Evolutionary conservation across 169 alveolate genomes (phyloP).

Genomic region (Eimeria sp.): DNA sequence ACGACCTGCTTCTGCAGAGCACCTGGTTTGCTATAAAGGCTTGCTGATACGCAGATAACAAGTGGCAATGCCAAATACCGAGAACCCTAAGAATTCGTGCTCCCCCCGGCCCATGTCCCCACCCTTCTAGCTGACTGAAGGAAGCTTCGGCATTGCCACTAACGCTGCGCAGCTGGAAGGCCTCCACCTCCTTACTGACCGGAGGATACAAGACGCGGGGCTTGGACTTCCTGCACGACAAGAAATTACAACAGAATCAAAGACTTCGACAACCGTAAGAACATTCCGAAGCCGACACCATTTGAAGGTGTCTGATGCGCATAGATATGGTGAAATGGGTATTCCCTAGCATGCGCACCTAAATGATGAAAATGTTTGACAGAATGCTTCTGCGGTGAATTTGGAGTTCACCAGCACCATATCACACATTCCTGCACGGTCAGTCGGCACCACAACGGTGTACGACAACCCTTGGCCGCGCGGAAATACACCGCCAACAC

Average conservation of each 20-base stretch:
- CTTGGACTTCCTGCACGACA: conserved; percentile 10
- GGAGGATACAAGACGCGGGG: conserved; percentile 64
- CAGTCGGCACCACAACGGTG: conserved; percentile 52
- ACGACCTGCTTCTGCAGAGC: neutral
- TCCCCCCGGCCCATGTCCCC: neutral
- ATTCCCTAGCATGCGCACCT: conserved; percentile 15
- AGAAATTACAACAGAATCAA: neutral
- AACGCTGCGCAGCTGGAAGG: neutral
- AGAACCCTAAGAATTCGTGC: neutral
- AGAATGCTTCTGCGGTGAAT: conserved; percentile 88
- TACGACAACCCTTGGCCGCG: conserved; percentile 26
- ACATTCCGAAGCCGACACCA: neutral
- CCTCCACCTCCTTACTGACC: conserved; percentile 32
- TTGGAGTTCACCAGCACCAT: conserved; percentile 89
- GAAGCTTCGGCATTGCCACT: neutral
- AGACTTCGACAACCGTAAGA: neutral
- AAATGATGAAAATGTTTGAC: conserved; percentile 86
- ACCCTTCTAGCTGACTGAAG: conserved; percentile 40
- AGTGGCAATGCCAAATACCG: neutral
- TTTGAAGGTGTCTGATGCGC: neutral
- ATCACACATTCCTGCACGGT: conserved; percentile 84
- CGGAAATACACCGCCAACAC: no score
- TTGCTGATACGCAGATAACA: neutral
- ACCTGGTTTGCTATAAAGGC: neutral
- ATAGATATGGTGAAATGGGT: neutral